phyloP scores from a whole-genome alignment of 1,284 basidiomycete genomes.

The Earliella scabrosa region DNA sequence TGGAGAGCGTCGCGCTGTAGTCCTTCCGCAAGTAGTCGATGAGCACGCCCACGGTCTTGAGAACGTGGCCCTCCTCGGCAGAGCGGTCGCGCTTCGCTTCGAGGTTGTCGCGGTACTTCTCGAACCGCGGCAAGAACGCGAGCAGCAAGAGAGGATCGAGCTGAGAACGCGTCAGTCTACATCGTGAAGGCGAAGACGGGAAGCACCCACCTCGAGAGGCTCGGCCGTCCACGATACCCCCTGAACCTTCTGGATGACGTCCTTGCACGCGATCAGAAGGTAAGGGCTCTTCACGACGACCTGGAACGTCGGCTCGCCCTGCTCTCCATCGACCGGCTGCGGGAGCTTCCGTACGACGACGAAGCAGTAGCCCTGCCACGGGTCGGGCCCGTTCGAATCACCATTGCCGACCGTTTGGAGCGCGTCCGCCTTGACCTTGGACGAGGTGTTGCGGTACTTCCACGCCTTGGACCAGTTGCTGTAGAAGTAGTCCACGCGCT shows the following conservation, averaged over 20 bases:
- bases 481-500: conserved; percentile 60
- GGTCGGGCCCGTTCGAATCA: conserved; percentile 45
- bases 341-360: conserved; percentile 36
- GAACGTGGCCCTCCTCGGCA: conserved; percentile 43
- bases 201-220: conserved; percentile 47
- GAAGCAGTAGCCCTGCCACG: conserved; percentile 43
- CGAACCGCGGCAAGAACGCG: conserved; percentile 50
- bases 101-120: conserved; percentile 45
- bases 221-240: conserved; percentile 62
- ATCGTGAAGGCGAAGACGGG: too few species aligned
- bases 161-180: conserved; percentile 30
- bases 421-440: conserved; percentile 51
- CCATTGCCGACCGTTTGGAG: conserved; percentile 30
- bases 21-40: conserved; percentile 50
- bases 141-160: conserved; percentile 57
- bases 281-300: conserved; percentile 60
- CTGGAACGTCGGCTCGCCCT: conserved; percentile 48
- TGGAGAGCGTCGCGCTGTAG: conserved; percentile 49
- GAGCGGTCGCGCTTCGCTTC: conserved; percentile 36
- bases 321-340: conserved; percentile 31
- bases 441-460: conserved; percentile 60
- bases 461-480: conserved; percentile 56
- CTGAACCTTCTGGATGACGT: conserved; percentile 54
- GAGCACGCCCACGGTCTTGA: conserved; percentile 48
- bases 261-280: conserved; percentile 55